Percentiles rank a stretch among this genome's conserved stretches.
Evolutionary conservation across 805 yeast species (phyloP).

Genomic region (Nakazawaea peltata): DNA sequence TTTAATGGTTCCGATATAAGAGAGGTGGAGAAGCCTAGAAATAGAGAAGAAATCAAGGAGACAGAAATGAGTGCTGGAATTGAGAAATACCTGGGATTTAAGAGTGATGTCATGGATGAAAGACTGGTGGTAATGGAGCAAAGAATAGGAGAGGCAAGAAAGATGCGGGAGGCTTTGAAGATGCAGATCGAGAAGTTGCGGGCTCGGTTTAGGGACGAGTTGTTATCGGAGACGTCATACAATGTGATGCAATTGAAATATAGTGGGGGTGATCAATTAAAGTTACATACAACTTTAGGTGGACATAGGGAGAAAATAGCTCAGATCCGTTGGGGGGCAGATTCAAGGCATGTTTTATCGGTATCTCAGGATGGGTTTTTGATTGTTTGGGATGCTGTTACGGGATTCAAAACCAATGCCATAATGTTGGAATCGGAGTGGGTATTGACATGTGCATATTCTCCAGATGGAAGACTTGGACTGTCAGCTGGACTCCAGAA

Average conservation of each 20-base stretch:
- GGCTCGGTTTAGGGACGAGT: conserved; percentile 4
- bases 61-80: too few relatives aligned
- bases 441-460: conserved; percentile 68
- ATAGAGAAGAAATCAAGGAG: too few relatives aligned
- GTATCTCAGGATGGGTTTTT: conserved; percentile 85
- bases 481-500: conserved; percentile 85
- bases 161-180: background rate
- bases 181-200: conserved; percentile 5
- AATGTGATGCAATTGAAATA: conserved; percentile 1
- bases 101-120: too few relatives aligned
- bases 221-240: conserved; percentile 1
- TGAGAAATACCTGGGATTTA: too few relatives aligned
- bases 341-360: conserved; percentile 52
- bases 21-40: too few relatives aligned
- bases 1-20: too few relatives aligned
- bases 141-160: background rate
- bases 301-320: conserved; percentile 75
- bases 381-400: conserved; percentile 73
- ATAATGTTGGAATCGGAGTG: conserved; percentile 69
- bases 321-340: conserved; percentile 59
- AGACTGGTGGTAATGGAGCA: background rate
- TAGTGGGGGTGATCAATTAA: too few relatives aligned
- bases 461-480: conserved; percentile 56
- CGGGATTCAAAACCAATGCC: conserved; percentile 65
- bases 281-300: too few relatives aligned